Base-by-base conservation (phyloP, 148 eudicot species). In the Selenicereus undatus region DNA sequence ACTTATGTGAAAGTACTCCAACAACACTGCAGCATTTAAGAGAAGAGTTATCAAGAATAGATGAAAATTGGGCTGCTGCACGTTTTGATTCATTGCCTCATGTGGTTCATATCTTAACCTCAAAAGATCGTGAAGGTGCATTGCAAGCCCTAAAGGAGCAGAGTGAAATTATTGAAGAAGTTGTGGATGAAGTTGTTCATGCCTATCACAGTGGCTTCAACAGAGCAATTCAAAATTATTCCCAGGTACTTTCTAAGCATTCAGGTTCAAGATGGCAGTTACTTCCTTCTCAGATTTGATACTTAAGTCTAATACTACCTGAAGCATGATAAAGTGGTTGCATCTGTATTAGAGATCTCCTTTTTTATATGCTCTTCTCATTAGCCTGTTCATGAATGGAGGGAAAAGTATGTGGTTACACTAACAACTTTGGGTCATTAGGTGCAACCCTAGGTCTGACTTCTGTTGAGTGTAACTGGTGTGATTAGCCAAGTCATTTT, bases 181-280 rank as follows among this genome's bases (percentile, higher is more conserved):
- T 94, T 83, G 99, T 97, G 74, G 92, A 97, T 79, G 99, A 94
- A 90, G 97, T 97, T 79, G 99, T 97, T 48, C 99, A 97, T 86
- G 95, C 97, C 72, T 97, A 92, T 83, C 99, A 97, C 73, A 83
- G 94, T 85, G 99, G 99, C 85, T 97, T 97, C 83, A 97, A 97
- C 82, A 94, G 92, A 87, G 99, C 99, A 24, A 97, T 97, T 84
- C 99, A 97, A 89, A 97, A 97, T 85, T 97, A 97, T 87, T 97
- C 99, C 36, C 99, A 97, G 98, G 98, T 95, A 79, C 72, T 52
- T 60, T 74, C 22, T 77, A 2, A 36, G 62, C 73, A 45, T 52
- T 42, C 76, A 36, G 24, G 32, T 21, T 69, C 24, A 51, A 62
- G 48, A 77, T 56, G 2, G 36, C 30, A 69, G 36, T 32, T 52